A percentile compares a stretch with the other conserved stretches of the same genome.
Conservation (phyloP, 2,329 filamentous ascomycete genomes). For the Aureobasidium subglaciale region DNA sequence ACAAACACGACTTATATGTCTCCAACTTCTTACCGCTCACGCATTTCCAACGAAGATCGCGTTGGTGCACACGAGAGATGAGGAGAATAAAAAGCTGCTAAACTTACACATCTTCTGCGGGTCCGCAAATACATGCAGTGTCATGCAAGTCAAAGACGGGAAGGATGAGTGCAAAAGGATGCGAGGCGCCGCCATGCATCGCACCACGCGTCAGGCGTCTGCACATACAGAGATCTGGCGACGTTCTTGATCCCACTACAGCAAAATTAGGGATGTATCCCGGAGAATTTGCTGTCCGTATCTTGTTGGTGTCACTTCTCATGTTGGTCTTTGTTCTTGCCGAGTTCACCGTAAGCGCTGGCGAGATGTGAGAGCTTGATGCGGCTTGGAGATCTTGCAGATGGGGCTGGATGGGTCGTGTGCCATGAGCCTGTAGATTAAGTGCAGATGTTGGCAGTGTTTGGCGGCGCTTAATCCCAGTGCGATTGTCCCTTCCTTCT, state of each 20-base stretch:
- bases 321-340: neutral
- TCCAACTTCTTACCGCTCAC: neutral
- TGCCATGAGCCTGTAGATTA: neutral
- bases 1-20: slow-evolving; percentile 3
- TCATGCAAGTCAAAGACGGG: slow-evolving; percentile 11
- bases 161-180: neutral
- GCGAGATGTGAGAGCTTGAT: neutral
- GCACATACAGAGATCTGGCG: neutral
- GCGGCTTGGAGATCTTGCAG: slow-evolving; percentile 7
- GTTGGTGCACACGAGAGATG: neutral
- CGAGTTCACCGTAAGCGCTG: neutral
- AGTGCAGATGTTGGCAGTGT: neutral
- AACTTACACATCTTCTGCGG: neutral
- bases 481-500: neutral
- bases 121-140: slow-evolving; percentile 8
- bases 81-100: neutral
- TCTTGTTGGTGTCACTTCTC: neutral
- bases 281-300: neutral
- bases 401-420: neutral
- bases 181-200: slow-evolving; percentile 10
- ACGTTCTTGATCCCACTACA: neutral
- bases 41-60: neutral
- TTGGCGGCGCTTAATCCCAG: slow-evolving; percentile 2
- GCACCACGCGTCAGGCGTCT: slow-evolving; percentile 1
- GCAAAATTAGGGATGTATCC: no score